Conservation (phyloP, 2,329 filamentous ascomycete species). For the Colletotrichum noveboracense region DNA sequence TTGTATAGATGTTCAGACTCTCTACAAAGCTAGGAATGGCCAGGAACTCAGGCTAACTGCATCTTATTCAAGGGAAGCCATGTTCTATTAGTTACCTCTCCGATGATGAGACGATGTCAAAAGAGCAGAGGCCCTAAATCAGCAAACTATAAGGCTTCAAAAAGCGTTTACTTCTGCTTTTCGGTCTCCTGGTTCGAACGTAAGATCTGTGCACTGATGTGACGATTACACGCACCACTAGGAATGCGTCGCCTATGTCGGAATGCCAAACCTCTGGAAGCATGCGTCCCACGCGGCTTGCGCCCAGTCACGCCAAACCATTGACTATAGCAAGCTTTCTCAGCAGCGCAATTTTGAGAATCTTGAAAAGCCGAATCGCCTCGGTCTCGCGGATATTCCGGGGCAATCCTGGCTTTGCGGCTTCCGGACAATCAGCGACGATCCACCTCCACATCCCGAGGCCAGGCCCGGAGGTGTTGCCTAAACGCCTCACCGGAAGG, state of each 20-base stretch:
- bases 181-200: not conserved
- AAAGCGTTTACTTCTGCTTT: not conserved
- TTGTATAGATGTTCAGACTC: no score
- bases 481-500: not conserved
- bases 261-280: rapidly evolving
- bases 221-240: not conserved
- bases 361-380: not conserved
- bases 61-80: not conserved
- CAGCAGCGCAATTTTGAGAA: not conserved
- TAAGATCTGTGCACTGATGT: not conserved
- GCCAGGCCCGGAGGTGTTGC: not conserved
- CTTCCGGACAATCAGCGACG: not conserved
- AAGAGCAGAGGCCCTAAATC: not conserved
- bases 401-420: not conserved
- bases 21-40: not conserved
- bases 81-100: no score
- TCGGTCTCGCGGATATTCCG: not conserved
- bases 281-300: not conserved
- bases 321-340: not conserved
- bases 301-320: not conserved
- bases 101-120: not conserved
- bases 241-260: rapidly evolving
- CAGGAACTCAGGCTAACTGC: not conserved
- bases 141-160: not conserved
- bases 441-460: not conserved